Conservation (phyloP, 345 rosid genomes). For the Geranium rotundifolium region DNA sequence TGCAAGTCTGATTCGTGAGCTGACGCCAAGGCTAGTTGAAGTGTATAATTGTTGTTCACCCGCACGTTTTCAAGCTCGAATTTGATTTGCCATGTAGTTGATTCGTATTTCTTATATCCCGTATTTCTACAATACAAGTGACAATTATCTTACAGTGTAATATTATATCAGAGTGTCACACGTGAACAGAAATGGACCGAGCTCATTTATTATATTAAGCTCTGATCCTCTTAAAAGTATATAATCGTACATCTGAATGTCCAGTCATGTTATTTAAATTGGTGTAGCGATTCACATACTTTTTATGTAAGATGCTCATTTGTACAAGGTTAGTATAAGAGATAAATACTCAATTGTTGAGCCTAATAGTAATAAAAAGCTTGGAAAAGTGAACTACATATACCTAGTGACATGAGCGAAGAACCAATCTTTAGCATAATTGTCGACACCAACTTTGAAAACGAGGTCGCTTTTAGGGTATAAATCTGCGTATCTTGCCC, state of each 20-base stretch:
- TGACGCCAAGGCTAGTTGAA: slow-evolving; percentile 32
- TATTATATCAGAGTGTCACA: not conserved
- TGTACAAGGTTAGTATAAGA: too few relatives aligned
- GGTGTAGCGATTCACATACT: too few relatives aligned
- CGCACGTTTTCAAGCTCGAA: slow-evolving; percentile 14
- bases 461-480: slow-evolving; percentile 24
- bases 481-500: slow-evolving; percentile 31
- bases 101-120: slow-evolving; percentile 5
- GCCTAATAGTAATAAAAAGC: too few relatives aligned
- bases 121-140: not conserved
- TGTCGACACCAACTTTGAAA: slow-evolving; percentile 16
- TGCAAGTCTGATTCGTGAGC: slow-evolving; percentile 6
- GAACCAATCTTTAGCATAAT: slow-evolving; percentile 28
- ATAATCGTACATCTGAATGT: slow-evolving; percentile 10
- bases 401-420: slow-evolving; percentile 31
- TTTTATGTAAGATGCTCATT: too few relatives aligned
- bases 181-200: not conserved
- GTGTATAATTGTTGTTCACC: slow-evolving; percentile 15
- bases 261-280: too few relatives aligned
- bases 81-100: slow-evolving; percentile 31
- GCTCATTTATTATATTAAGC: not conserved
- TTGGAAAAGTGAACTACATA: too few relatives aligned
- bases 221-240: slow-evolving; percentile 2
- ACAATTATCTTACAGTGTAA: not conserved
- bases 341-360: too few relatives aligned